Evolutionary conservation across 2,329 filamentous ascomycete species (phyloP), one percentile per base, ranked within the genome.

Genomic region (Cordyceps cateniannulata): DNA sequence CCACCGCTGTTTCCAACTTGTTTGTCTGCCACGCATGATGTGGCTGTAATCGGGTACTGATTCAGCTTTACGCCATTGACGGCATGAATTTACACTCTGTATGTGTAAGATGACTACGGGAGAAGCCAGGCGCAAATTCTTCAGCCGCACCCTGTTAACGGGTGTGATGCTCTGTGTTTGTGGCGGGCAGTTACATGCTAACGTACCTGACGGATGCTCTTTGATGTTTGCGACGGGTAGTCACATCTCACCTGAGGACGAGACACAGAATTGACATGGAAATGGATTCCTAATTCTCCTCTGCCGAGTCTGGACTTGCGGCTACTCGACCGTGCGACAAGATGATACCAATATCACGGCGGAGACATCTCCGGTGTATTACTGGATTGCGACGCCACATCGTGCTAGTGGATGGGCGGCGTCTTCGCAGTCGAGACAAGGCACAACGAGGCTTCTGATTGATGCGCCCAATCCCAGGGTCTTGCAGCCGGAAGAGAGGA

Each of bases 51-150:
- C 27, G 20, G 54, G 24, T n/a, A 38, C 54, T 20, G 20, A 20
- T 44, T 51, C 38, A 59, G 56, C 38, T 51, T 25, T 32, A 35
- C 47, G 56, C 56, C 56, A 51, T 59, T 44, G 56, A 51, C 35
- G 56, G 38, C 47, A 59, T 45, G 16, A 32, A 25, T 45, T 18
- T 22, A 40, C 35, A 20, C 8, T 5, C 9, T 27, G 14, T 27
- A 14, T 3, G 4, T 7, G 27, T 35, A 40, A 38, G n/a, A 51
- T 50, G 25, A 24, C 51, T 32, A n/a, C 50, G 47, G 35, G 32
- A n/a, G 16, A 44, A 51, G 16, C 24, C 44, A 35, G 25, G 22
- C 24, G 47, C 22, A n/a, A 42, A 42, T 12, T 32, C 32, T 12
- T 44, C 22, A 51, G 47, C 56, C 47, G 56, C 56, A 59, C 56